Evolutionary conservation across 2,329 filamentous ascomycete genomes (phyloP).

Genomic region (Alternaria ethzedia): DNA sequence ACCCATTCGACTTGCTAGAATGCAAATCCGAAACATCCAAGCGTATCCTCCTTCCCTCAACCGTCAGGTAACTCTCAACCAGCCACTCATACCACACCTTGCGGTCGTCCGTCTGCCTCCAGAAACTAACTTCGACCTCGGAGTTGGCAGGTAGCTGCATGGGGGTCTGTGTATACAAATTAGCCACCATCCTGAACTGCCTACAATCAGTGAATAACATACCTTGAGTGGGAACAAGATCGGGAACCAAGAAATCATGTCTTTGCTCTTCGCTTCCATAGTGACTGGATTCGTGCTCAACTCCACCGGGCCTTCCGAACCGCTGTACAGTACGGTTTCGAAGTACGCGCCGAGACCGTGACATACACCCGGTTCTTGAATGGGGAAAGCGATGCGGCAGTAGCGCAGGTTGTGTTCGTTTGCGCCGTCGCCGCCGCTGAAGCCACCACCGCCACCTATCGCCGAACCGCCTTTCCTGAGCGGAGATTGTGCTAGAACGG

Average conservation of each 20-base stretch:
- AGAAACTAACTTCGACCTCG: slow-evolving; percentile 91
- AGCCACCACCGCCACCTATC: slow-evolving; percentile 73
- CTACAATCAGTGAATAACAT: slow-evolving; percentile 35
- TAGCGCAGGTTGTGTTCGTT: slow-evolving; percentile 93
- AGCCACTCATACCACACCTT: slow-evolving; percentile 99
- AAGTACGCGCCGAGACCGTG: slow-evolving; percentile 96
- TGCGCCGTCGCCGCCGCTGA: slow-evolving; percentile 76
- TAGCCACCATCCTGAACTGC: background rate
- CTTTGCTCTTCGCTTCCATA: slow-evolving; percentile 90
- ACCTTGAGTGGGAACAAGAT: slow-evolving; percentile 98
- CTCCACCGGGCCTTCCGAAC: slow-evolving; percentile 68
- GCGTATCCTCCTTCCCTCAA: slow-evolving; percentile 68
- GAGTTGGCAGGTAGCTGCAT: slow-evolving; percentile 83
- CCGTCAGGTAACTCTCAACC: slow-evolving; percentile 78
- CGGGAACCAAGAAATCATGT: slow-evolving; percentile 99
- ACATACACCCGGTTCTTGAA: slow-evolving; percentile 78
- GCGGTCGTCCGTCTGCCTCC: slow-evolving; percentile 91
- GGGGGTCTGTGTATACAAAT: slow-evolving; percentile 68
- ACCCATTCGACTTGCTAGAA: slow-evolving; percentile 48
- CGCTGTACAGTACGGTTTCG: slow-evolving; percentile 88
- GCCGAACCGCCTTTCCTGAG: slow-evolving; percentile 68
- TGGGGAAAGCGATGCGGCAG: slow-evolving; percentile 78
- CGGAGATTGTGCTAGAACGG: slow-evolving; percentile 63
- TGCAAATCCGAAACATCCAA: slow-evolving; percentile 58
- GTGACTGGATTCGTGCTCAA: slow-evolving; percentile 91